These are phyloP conservation scores for Clohesyomyces aquaticus DNA, from an alignment of 495 filamentous ascomycete species.

Conservation along the genomic window DNA sequence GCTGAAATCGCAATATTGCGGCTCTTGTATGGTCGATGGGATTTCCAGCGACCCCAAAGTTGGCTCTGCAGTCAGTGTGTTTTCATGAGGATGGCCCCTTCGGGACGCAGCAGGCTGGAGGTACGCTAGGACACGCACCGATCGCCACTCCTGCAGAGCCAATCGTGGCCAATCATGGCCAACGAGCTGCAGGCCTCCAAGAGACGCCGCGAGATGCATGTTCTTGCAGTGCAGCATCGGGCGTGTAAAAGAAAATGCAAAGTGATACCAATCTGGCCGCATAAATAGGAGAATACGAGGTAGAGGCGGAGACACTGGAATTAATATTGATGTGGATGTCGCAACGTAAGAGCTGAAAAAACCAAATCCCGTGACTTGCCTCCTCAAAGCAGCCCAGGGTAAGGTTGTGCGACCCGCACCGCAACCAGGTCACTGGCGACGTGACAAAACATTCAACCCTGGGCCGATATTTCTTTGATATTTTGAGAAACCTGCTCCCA, in stretches of 20 bases:
- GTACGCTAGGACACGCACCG: neutral
- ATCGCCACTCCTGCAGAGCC: no score
- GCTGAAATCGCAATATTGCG: neutral
- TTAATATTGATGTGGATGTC: neutral
- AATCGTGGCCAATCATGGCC: neutral
- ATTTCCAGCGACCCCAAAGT: no score
- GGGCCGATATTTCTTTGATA: neutral
- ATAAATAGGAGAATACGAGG: neutral
- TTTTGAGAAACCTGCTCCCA: neutral
- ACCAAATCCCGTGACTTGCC: neutral
- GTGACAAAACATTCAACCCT: no score
- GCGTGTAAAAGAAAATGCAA: neutral
- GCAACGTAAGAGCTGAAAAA: neutral
- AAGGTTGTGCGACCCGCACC: neutral
- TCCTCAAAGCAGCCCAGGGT: neutral
- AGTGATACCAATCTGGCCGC: no score
- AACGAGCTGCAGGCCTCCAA: no score
- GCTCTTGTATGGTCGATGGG: neutral
- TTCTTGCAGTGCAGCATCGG: neutral
- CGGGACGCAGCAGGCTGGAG: neutral
- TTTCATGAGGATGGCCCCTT: neutral
- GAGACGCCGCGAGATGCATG: no score
- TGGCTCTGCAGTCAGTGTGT: neutral
- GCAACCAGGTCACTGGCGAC: neutral
- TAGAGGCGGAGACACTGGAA: neutral